Conservation (phyloP, 306 rosid species). For the Vigna nakashimae region DNA sequence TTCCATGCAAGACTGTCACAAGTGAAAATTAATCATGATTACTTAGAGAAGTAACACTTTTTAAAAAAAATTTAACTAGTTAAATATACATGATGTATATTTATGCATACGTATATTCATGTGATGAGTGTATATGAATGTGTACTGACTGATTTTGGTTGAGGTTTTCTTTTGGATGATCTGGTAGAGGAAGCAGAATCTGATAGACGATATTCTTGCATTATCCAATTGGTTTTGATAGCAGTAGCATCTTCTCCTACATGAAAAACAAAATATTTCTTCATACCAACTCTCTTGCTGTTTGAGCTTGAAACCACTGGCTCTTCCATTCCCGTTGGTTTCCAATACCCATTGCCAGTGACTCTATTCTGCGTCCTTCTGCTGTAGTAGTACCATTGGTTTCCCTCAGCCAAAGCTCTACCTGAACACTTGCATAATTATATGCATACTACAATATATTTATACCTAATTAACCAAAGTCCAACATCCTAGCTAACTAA, state of each 20-base stretch:
- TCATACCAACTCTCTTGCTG: slow-evolving; percentile 65
- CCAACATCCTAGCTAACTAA: background rate
- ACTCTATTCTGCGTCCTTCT: slow-evolving; percentile 68
- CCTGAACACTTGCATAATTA: slow-evolving; percentile 50
- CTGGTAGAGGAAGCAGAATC: slow-evolving; percentile 51
- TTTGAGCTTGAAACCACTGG: slow-evolving; percentile 54
- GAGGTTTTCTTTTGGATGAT: slow-evolving; percentile 67
- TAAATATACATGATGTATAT: background rate
- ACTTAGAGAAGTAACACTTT: background rate
- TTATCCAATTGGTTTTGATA: slow-evolving; percentile 76
- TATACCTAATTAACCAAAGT: background rate
- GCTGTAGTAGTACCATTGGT: slow-evolving; percentile 87
- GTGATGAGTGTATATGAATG: background rate
- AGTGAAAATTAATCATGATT: background rate
- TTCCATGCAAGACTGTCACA: background rate
- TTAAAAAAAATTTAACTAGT: background rate
- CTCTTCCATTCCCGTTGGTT: slow-evolving; percentile 73
- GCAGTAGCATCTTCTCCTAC: slow-evolving; percentile 61
- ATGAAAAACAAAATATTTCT: slow-evolving; percentile 65
- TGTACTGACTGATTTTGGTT: slow-evolving; percentile 52
- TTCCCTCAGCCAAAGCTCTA: slow-evolving; percentile 82
- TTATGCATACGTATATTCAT: background rate
- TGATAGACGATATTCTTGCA: slow-evolving; percentile 80
- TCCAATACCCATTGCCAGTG: slow-evolving; percentile 82
- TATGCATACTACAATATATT: background rate